A percentile compares a stretch with the other conserved stretches of the same genome.
Conservation (phyloP, 352 stramenopile species). For the Aphanomyces stellatus region DNA sequence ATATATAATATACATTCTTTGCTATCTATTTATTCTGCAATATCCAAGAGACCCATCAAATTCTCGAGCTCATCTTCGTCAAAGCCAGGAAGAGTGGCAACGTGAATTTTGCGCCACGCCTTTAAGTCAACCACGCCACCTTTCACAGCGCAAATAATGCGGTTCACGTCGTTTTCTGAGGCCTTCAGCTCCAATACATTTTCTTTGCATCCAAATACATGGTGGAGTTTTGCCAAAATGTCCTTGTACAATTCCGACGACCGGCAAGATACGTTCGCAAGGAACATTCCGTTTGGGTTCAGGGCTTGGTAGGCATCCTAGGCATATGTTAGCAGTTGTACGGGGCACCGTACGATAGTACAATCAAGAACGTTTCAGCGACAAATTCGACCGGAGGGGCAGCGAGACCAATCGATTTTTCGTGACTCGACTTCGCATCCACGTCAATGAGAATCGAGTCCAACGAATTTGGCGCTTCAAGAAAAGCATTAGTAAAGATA, state of each 20-base stretch:
- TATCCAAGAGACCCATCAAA: slow-evolving; percentile 7
- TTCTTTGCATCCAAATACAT: slow-evolving; percentile 23
- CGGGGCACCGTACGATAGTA: background rate
- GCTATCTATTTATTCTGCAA: background rate
- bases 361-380: slow-evolving; percentile 31
- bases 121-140: slow-evolving; percentile 8
- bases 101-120: slow-evolving; percentile 4
- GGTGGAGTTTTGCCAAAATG: slow-evolving; percentile 35
- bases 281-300: slow-evolving; percentile 31
- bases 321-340: background rate
- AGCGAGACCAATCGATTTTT: slow-evolving; percentile 45
- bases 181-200: slow-evolving; percentile 17
- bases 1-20: background rate
- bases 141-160: slow-evolving; percentile 47
- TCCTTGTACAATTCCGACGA: slow-evolving; percentile 38
- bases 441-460: slow-evolving; percentile 71
- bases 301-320: slow-evolving; percentile 30
- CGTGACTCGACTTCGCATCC: slow-evolving; percentile 47
- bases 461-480: slow-evolving; percentile 27
- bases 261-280: slow-evolving; percentile 60
- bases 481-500: background rate
- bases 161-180: slow-evolving; percentile 47
- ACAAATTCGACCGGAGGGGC: slow-evolving; percentile 60
- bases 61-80: slow-evolving; percentile 11
- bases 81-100: slow-evolving; percentile 6